Percentiles rank a stretch among this genome's conserved stretches.
Evolutionary conservation across 2,329 filamentous ascomycete genomes (phyloP).

Genomic region (Parastagonospora avenae): DNA sequence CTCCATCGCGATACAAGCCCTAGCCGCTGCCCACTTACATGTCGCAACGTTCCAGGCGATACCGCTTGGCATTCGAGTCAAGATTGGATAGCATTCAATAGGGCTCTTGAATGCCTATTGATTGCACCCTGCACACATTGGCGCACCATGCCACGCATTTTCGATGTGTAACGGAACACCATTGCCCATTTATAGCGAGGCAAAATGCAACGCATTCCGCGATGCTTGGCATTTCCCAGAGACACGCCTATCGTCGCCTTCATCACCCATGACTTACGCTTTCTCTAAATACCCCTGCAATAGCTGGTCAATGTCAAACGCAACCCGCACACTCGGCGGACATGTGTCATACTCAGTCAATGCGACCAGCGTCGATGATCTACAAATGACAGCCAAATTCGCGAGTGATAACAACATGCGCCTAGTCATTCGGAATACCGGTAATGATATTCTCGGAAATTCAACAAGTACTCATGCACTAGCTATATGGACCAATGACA

Average conservation of each 20-base stretch:
- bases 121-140: conserved; percentile 45
- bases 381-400: conserved; percentile 9
- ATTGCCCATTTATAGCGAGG: conserved; percentile 7
- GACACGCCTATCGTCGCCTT: conserved; percentile 46
- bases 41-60: conserved; percentile 28
- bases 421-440: conserved; percentile 24
- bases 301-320: conserved; percentile 2
- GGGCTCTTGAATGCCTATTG: conserved; percentile 39
- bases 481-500: conserved; percentile 31
- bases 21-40: not conserved
- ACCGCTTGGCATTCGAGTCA: conserved; percentile 34
- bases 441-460: conserved; percentile 22
- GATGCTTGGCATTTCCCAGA: conserved; percentile 15
- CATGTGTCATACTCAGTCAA: conserved; percentile 9
- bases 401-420: conserved; percentile 19
- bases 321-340: conserved; percentile 12
- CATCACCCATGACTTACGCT: conserved; percentile 47
- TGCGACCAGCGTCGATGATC: not conserved
- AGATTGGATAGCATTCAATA: conserved; percentile 39
- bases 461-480: conserved; percentile 27
- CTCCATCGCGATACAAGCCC: not conserved
- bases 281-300: conserved; percentile 10
- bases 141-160: conserved; percentile 38
- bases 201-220: conserved; percentile 6
- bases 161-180: not conserved